Percentiles rank a stretch among this genome's conserved stretches.
These are phyloP conservation scores for Fremontodendron californicum DNA, from an alignment of 345 rosid species.

Conservation along the genomic window DNA sequence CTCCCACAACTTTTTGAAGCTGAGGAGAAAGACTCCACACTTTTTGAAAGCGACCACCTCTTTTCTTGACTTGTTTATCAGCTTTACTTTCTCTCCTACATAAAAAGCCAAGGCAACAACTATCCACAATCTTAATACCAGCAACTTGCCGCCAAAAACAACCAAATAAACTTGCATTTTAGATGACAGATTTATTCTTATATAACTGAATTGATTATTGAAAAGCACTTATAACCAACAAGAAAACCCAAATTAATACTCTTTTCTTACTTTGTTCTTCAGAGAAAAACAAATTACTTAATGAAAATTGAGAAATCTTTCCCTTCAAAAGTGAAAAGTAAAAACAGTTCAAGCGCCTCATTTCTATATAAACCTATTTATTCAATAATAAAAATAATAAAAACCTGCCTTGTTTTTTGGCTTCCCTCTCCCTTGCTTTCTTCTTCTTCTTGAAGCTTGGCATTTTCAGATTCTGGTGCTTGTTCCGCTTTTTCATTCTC, in stretches of 20 bases:
- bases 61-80: slow-evolving; percentile 47
- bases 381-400: background rate
- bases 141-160: background rate
- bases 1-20: slow-evolving; percentile 62
- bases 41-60: slow-evolving; percentile 64
- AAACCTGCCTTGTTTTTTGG: slow-evolving; percentile 28
- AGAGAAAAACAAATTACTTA: background rate
- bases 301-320: background rate
- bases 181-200: background rate
- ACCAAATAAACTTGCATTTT: background rate
- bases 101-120: background rate
- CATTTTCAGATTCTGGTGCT: slow-evolving; percentile 19
- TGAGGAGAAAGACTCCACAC: slow-evolving; percentile 73
- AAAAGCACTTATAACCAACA: slow-evolving; percentile 3
- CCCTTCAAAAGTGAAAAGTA: background rate
- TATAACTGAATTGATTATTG: background rate
- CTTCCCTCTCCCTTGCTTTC: slow-evolving; percentile 26
- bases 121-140: background rate
- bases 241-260: background rate
- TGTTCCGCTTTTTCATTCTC: background rate
- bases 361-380: background rate
- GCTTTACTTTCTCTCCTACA: slow-evolving; percentile 27
- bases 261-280: background rate
- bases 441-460: slow-evolving; percentile 9
- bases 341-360: background rate